Conservation (phyloP, 2,329 filamentous ascomycete species). For the Diaporthe eres region DNA sequence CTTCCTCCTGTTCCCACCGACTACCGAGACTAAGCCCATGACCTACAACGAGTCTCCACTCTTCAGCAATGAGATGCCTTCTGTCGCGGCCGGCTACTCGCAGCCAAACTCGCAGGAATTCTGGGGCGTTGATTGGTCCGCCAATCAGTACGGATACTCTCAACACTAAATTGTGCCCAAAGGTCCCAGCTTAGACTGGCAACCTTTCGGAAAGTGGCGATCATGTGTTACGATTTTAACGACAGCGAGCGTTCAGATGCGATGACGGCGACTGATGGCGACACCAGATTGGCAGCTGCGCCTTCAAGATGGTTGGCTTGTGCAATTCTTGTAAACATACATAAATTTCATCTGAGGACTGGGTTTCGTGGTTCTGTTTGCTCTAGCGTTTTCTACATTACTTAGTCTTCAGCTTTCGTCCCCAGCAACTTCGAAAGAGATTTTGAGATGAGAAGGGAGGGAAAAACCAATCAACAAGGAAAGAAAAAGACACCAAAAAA, state of each 20-base stretch:
- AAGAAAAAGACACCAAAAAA: constrained; percentile 6
- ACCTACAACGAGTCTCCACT: constrained; percentile 57
- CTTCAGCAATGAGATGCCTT: constrained; percentile 64
- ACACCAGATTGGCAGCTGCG: constrained; percentile 32
- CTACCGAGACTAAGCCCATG: constrained; percentile 55
- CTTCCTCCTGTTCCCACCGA: constrained; percentile 73
- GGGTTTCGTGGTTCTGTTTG: constrained; percentile 29
- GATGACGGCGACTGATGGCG: background rate
- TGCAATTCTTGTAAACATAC: constrained; percentile 33
- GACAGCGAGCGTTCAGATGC: constrained; percentile 19
- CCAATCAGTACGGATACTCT: constrained; percentile 50
- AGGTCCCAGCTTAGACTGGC: background rate
- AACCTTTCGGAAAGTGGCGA: background rate
- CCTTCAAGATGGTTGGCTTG: constrained; percentile 30
- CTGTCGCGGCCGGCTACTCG: constrained; percentile 65
- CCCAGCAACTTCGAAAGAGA: background rate
- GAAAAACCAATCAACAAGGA: background rate
- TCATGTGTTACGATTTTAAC: constrained; percentile 39
- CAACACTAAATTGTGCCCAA: constrained; percentile 44
- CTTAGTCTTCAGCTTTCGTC: constrained; percentile 7
- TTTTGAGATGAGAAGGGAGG: background rate
- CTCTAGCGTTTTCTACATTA: constrained; percentile 32
- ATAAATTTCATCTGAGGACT: constrained; percentile 21
- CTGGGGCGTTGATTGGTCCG: constrained; percentile 61
- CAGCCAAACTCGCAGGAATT: constrained; percentile 68